Evolutionary conservation across 257 asterid genomes (phyloP).

Genomic region (Salvia hispanica): DNA sequence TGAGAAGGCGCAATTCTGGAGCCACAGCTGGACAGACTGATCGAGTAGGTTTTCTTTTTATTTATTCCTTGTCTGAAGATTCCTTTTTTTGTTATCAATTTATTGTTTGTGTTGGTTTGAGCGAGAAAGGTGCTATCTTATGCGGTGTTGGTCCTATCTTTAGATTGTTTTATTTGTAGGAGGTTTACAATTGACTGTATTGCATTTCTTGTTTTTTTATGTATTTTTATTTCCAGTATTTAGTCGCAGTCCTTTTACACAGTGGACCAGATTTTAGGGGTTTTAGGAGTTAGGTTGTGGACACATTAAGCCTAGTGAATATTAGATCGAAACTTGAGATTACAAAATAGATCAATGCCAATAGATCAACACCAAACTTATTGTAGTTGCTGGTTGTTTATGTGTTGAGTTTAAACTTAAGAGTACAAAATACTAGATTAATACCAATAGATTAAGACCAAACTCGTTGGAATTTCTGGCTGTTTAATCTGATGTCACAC

Average conservation of each 20-base stretch:
- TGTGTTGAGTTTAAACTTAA: not conserved
- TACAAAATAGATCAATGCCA: no score
- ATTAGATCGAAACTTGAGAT: no score
- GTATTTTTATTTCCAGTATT: not conserved
- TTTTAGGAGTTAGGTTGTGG: no score
- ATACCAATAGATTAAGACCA: no score
- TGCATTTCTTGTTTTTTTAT: not conserved
- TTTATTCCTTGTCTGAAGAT: no score
- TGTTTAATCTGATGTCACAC: not conserved
- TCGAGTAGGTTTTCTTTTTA: constrained; percentile 40
- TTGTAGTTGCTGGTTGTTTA: not conserved
- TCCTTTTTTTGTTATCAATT: no score
- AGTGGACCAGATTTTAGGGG: not conserved
- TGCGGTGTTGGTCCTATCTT: not conserved
- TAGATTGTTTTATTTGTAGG: constrained; percentile 22
- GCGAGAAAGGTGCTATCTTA: not conserved
- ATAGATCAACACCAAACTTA: no score
- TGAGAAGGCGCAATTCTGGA: constrained; percentile 42
- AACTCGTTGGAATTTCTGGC: not conserved
- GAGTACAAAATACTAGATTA: not conserved
- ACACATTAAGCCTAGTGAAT: no score
- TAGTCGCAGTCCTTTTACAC: not conserved
- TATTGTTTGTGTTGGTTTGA: no score
- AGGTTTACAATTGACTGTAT: constrained; percentile 2
- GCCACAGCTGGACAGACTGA: constrained; percentile 48